Base-by-base conservation (phyloP, 371 early-diverging fungal genomes). In the Mortierella sp. region DNA sequence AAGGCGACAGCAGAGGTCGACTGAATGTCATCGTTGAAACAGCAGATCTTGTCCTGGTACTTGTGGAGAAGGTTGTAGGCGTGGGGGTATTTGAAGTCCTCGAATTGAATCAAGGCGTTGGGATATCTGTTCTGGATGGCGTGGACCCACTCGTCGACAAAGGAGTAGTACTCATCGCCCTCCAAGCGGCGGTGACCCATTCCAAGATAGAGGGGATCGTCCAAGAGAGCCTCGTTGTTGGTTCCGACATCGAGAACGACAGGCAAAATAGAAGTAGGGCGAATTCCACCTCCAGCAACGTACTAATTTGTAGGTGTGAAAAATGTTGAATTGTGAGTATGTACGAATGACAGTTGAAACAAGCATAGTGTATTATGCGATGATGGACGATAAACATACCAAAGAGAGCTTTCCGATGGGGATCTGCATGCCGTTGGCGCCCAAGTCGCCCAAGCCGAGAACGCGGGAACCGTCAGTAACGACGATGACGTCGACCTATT, bases 21-120 rank as follows among this genome's bases (percentile, higher is more conserved):
- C 76, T 94, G 94, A 50, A 94, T 94, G 76, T 94, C 94, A 78
- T 94, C 94, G 78, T 94, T 94, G 84, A 94, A 94, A 60, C 92
- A 92, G 73, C 92, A 92, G 73, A 92, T 78, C 57, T 90, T 87
- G 74, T 94, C 83, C 54, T 90, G 92, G 81, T 94, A 94, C 79
- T 92, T 92, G 84, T 92, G 90, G 19, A 94, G 85, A 26, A 93
- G 82, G 73, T 92, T 91, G 75, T 92, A 92, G 21, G 94, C 94
- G 48, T 86, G 86, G n/a, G 82, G 82, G 63, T 82, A 82, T 63
- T 82, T 82, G 80, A 86, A 86, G 71, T 86, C 86, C 74, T 86
- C 86, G 60, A 86, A 86, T 57, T 86, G 86, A 38, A 86, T 82
- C 58, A 86, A 70, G 11, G 86, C 86, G 42, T 86, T 90, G 79